Percentiles rank a stretch among this genome's conserved stretches.
These are phyloP conservation scores for Sugiyamaella grinbergsii DNA, from an alignment of 1,139 yeast genomes.

Conservation along the genomic window DNA sequence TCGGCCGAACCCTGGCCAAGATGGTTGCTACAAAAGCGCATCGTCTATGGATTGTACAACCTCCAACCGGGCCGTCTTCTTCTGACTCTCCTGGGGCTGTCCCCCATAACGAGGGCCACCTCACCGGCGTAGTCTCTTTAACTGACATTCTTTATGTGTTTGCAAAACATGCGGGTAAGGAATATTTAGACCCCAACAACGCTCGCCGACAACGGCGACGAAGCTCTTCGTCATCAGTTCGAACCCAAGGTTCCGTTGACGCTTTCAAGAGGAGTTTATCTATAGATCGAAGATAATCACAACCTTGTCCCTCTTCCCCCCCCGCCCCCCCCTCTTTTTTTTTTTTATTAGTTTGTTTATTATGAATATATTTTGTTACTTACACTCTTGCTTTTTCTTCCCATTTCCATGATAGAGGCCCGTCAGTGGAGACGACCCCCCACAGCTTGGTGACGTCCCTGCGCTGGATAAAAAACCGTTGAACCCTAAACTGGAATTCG, in stretches of 20 bases:
- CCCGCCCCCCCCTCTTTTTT: background rate
- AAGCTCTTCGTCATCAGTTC: conserved; percentile 46
- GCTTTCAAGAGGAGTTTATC: conserved; percentile 30
- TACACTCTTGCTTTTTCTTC: background rate
- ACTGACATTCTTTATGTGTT: conserved; percentile 84
- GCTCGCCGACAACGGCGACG: conserved; percentile 87
- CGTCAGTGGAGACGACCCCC: too few species aligned
- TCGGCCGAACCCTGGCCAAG: conserved; percentile 90
- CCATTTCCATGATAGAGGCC: too few species aligned
- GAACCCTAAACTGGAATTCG: background rate
- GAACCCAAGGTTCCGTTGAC: conserved; percentile 34
- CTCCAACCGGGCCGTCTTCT: conserved; percentile 21
- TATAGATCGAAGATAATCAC: conserved; percentile 21
- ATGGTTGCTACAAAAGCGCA: conserved; percentile 94
- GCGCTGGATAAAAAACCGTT: background rate
- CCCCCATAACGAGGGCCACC: conserved; percentile 41
- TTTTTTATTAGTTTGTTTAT: background rate
- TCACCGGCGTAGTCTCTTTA: conserved; percentile 86
- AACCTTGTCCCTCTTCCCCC: too few species aligned
- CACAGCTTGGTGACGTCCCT: too few species aligned
- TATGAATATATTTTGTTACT: too few species aligned
- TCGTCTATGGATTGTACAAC: conserved; percentile 87
- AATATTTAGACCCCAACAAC: conserved; percentile 72
- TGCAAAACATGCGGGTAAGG: conserved; percentile 68
- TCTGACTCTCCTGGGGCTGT: conserved; percentile 34